Base-by-base conservation (phyloP, 345 rosid genomes). In the Geranium rotundifolium region DNA sequence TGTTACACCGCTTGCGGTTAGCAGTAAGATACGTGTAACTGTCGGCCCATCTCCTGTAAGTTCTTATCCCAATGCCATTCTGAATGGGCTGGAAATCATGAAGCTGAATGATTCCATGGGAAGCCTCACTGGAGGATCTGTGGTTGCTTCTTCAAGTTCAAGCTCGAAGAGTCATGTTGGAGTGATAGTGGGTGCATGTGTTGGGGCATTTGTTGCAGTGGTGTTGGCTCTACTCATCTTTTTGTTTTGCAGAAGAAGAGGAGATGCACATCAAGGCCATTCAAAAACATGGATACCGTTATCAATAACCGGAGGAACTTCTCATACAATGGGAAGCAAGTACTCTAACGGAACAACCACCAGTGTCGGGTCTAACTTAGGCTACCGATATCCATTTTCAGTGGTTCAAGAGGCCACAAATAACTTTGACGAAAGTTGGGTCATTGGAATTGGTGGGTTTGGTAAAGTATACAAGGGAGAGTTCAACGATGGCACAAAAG, bases 71-170 rank as follows among this genome's bases (percentile, higher is more conserved):
- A 17, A 67, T 50, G 96, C 87, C 29, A 86, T 85, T 63, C 70
- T 85, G 60, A 88, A 88, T 58, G 96, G 96, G 29, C 64, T 88
- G 75, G 96, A 88, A 75, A 84, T 88, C 63, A 78, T 88, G 92
- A 88, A 88, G 73, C 73, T 88, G 72, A 82, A 79, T 65, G 75
- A 84, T 70, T 76, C 86, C 12, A 60, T 17, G 29, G 76, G 85
- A 50, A 85, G 84, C 79, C 85, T 82, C 57, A 55, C 70, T 65
- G 76, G 70, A 10, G 66, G 56, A 0, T 14, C 66, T 46, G 60
- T 37, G 20, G 16, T 10, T 58, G 46, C 19, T 23, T 17, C 69
- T 50, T 56, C 79, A 29, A 19, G 63, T 61, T 65, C 81, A 17
- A 69, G 79, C 31, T 70, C 77, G 14, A 82, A 78, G 75, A 84